A percentile compares a stretch with the other conserved stretches of the same genome.
These are phyloP conservation scores for Thalia dealbata DNA, from an alignment of 176 grass and related monocot species.

Conservation along the genomic window DNA sequence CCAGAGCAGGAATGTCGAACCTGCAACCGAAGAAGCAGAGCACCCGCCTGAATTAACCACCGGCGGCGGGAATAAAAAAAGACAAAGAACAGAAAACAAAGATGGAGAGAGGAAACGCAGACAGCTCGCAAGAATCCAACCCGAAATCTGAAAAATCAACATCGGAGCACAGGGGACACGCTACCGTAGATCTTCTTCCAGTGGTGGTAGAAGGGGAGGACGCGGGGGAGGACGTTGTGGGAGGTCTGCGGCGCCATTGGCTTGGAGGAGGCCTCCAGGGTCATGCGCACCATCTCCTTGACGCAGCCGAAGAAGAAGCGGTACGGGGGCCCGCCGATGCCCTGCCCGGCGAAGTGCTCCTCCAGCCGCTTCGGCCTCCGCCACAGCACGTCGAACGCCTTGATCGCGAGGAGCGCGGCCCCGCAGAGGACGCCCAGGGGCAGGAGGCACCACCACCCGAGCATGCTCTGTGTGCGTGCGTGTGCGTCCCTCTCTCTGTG, in stretches of 20 bases:
- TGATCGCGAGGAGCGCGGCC: conserved; percentile 32
- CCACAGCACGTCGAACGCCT: conserved; percentile 79
- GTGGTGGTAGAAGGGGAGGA: conserved; percentile 93
- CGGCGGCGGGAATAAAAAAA: too few species aligned
- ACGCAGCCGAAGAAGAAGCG: conserved; percentile 87
- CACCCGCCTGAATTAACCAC: too few species aligned
- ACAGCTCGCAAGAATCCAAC: too few species aligned
- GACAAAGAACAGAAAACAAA: too few species aligned
- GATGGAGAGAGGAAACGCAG: too few species aligned
- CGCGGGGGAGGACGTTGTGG: conserved; percentile 84
- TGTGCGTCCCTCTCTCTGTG: too few species aligned
- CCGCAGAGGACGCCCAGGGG: conserved; percentile 2
- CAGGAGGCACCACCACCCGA: conserved; percentile 25
- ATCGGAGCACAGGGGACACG: neutral
- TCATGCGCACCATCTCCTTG: conserved; percentile 77
- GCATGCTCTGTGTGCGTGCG: too few species aligned
- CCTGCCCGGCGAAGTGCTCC: conserved; percentile 70
- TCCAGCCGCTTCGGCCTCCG: conserved; percentile 83
- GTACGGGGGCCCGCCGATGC: conserved; percentile 82
- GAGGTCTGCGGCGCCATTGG: conserved; percentile 69
- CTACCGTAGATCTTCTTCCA: conserved; percentile 99
- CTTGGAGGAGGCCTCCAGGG: conserved; percentile 76
- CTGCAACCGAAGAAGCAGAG: conserved; percentile 19
- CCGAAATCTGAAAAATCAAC: neutral
- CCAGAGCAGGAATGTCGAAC: conserved; percentile 90